phyloP scores from a whole-genome alignment of 495 filamentous ascomycete genomes.

The Penicillium roqueforti region DNA sequence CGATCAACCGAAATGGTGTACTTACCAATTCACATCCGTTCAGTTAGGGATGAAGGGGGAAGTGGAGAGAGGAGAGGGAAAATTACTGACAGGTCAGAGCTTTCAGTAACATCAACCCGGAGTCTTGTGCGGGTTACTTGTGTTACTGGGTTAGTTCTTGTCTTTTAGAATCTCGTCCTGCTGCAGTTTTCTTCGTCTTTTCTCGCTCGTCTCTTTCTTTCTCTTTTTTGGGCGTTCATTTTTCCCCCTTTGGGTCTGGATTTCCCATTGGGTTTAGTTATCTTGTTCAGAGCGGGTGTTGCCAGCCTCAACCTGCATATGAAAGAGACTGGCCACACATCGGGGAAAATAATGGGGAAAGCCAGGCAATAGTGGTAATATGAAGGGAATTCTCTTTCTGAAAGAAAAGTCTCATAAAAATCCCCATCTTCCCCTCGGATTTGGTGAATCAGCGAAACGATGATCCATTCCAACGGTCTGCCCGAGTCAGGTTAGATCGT shows the following conservation, averaged over 20 bases:
- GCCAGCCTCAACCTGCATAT: slow-evolving; percentile 15
- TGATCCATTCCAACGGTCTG: slow-evolving; percentile 33
- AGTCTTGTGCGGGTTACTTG: slow-evolving; percentile 5
- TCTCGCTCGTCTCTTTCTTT: background rate
- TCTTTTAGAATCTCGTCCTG: background rate
- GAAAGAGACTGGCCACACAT: background rate
- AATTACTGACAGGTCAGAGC: slow-evolving; percentile 13
- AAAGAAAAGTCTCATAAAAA: slow-evolving; percentile 4
- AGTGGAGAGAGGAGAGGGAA: slow-evolving; percentile 14
- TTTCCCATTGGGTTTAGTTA: slow-evolving; percentile 7
- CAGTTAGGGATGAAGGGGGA: slow-evolving; percentile 15
- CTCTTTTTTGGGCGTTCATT: background rate
- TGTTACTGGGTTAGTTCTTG: slow-evolving; percentile 1
- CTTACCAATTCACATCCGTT: slow-evolving; percentile 13
- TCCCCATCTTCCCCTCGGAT: slow-evolving; percentile 1
- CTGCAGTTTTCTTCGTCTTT: background rate
- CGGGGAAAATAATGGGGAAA: background rate
- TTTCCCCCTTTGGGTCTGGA: background rate
- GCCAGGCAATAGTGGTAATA: background rate
- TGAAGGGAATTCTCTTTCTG: slow-evolving; percentile 5
- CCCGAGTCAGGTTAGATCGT: slow-evolving; percentile 29
- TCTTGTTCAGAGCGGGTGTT: slow-evolving; percentile 4
- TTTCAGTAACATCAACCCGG: background rate
- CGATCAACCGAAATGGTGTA: slow-evolving; percentile 3
- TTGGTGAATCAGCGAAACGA: slow-evolving; percentile 14